Conservation (phyloP, 2,329 filamentous ascomycete species). For the Alternaria arborescens region DNA sequence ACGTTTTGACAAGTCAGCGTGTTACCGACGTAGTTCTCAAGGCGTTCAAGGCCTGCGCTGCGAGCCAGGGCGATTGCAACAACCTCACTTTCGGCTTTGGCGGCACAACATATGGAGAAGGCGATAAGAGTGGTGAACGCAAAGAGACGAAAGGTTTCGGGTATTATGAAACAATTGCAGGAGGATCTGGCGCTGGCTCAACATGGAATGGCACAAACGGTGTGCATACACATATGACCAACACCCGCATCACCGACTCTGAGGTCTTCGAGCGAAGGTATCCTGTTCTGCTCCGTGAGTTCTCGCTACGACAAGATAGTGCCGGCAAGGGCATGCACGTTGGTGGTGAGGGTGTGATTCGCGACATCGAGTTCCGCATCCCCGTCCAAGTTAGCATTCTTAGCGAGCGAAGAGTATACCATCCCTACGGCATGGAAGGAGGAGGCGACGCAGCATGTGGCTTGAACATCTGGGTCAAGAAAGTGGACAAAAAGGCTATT, state of each 20-base stretch:
- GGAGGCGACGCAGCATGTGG: conserved; percentile 82
- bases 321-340: conserved; percentile 71
- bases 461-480: conserved; percentile 86
- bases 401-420: conserved; percentile 77
- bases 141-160: conserved; percentile 78
- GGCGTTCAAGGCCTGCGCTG: conserved; percentile 81
- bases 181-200: conserved; percentile 76
- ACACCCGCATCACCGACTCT: conserved; percentile 82
- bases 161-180: conserved; percentile 87
- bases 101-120: conserved; percentile 53
- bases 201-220: conserved; percentile 77
- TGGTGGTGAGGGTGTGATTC: conserved; percentile 79
- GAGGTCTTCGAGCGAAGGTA: conserved; percentile 82
- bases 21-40: conserved; percentile 85
- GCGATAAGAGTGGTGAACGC: conserved; percentile 19
- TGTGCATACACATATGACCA: conserved; percentile 88
- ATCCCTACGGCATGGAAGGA: conserved; percentile 83
- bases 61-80: conserved; percentile 82
- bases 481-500: conserved; percentile 57
- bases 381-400: conserved; percentile 81
- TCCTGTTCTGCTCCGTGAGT: conserved; percentile 76
- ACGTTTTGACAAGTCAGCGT: conserved; percentile 78
- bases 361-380: conserved; percentile 83
- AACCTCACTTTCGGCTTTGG: conserved; percentile 87
- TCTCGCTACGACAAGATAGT: conserved; percentile 69